Percentiles rank a stretch among this genome's conserved stretches.
phyloP scores from a whole-genome alignment of 2,329 filamentous ascomycete species.

The Aspergillus costaricaensis region DNA sequence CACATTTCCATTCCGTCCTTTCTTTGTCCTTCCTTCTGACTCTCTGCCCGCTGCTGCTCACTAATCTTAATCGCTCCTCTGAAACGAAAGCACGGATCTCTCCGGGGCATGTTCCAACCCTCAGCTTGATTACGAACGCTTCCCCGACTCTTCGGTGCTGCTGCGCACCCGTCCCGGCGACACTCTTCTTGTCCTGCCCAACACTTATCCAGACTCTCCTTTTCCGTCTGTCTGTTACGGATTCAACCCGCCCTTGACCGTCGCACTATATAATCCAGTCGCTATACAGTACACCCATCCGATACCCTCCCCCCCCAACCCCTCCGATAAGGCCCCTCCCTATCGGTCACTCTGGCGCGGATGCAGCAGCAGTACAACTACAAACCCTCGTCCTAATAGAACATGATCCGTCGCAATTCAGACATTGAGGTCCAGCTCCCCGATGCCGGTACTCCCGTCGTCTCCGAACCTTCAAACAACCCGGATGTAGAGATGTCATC shows the following conservation, averaged over 20 bases:
- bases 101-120: slow-evolving; percentile 19
- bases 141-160: background rate
- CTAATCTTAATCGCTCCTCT: slow-evolving; percentile 22
- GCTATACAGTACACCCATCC: background rate
- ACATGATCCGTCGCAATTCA: slow-evolving; percentile 46
- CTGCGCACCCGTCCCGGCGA: background rate
- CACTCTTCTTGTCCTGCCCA: background rate
- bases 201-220: background rate
- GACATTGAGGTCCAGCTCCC: slow-evolving; percentile 45
- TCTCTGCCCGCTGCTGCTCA: background rate
- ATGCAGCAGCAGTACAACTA: slow-evolving; percentile 55
- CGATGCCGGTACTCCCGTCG: slow-evolving; percentile 33
- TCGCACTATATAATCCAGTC: slow-evolving; percentile 1
- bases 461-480: slow-evolving; percentile 29
- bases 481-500: slow-evolving; percentile 48
- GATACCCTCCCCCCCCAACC: background rate
- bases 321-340: slow-evolving; percentile 15
- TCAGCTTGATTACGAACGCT: background rate
- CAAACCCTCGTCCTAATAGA: slow-evolving; percentile 11
- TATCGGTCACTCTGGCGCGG: slow-evolving; percentile 1
- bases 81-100: slow-evolving; percentile 40
- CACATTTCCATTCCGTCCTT: background rate
- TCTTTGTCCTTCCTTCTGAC: background rate
- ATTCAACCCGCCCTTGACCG: background rate
- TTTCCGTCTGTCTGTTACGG: background rate